Evolutionary conservation across 352 stramenopile genomes (phyloP), one percentile per base, ranked within the genome.

Genomic region (Pythium grandisporangium): DNA sequence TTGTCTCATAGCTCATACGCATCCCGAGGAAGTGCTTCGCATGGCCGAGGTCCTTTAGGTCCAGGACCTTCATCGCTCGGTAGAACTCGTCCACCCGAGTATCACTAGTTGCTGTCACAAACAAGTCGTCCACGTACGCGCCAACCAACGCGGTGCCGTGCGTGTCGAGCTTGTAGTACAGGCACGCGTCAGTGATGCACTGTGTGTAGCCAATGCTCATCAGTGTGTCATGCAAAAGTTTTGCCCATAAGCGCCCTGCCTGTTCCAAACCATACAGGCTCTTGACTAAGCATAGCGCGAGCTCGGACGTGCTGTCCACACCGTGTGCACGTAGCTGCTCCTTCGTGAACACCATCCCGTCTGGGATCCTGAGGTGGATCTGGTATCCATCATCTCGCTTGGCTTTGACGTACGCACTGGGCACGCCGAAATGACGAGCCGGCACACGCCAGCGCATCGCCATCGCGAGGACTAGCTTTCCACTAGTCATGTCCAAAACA

Each of bases 191-290:
- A 1, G 55, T 52, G 13, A 53, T 29, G 22, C 48, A 53, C 24
- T 61, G 42, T 0, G 6, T 35, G 32, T 63, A 65, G 1, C 52
- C 48, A 0, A 55, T 11, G 2, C 36, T 8, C 5, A 60, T 0
- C 36, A 65, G 17, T 2, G 37, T 57, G 5, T 45, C n/a, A 29
- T 68, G 45, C 14, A 63, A 26, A 1, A 51, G 20, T 26, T 66
- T 43, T 16, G 38, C n/a, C 62, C 60, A 71, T 22, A 75, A 24
- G 0, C 51, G 22, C 8, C 51, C 54, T 2, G 60, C 51, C 32
- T 68, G 61, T 34, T 64, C 63, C 0, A 63, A 25, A 1, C 61
- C 64, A 27, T 69, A 71, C 0, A 69, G 38, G 19, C 44, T 66
- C 11, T 52, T 44, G 7, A 38, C 13, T 2, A 72, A 33, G 11